Evolutionary conservation across 2,329 filamentous ascomycete genomes (phyloP), one percentile per base, ranked within the genome.

Genomic region (Orbilia blumenaviensis): DNA sequence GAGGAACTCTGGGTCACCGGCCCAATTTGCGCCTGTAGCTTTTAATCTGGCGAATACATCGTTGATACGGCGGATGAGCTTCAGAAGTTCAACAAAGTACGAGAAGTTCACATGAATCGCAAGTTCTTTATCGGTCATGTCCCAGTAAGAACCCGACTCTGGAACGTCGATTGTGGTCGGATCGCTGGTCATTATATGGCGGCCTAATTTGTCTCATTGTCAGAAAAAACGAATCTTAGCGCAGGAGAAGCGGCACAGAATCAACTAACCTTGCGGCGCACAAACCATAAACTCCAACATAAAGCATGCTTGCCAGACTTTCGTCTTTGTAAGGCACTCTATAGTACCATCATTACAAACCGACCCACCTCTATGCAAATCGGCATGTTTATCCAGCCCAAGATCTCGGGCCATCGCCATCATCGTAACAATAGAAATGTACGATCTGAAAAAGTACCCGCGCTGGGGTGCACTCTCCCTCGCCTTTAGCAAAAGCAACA

Each of bases 371-470:
- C 90, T 87, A 82, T 98, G 95, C 48, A 90, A 88, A 72, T 91
- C 89, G 77, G 89, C 89, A 83, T 98, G 94, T 78, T 97, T 93
- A 81, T 97, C 90, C 4, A 98, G 85, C 18, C 93, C 92, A 32
- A 98, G 85, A 81, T 97, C 94, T 81, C 96, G 95, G 25, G 89
- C 93, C 92, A 98, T 97, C 52, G 93, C 91, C 6, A 96, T 91
- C 78, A 94, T 93, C 76, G 94, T 92, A 63, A 97, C 94, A 18
- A 96, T 89, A 3, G 92, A 92, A 89, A 97, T 96, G 94, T 95
- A 98, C 0, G 95, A 98, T 38, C 94, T 90, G 83, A 95, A 98
- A 83, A 95, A 98, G 82, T 98, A 98, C 0, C 95, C 95, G 75
- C 92, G 89, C 81, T 96, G 96, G 0, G 94, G 94, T 7, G 91